These are phyloP conservation scores for Tuber calosporum DNA, from an alignment of 495 filamentous ascomycete genomes.

Conservation along the genomic window DNA sequence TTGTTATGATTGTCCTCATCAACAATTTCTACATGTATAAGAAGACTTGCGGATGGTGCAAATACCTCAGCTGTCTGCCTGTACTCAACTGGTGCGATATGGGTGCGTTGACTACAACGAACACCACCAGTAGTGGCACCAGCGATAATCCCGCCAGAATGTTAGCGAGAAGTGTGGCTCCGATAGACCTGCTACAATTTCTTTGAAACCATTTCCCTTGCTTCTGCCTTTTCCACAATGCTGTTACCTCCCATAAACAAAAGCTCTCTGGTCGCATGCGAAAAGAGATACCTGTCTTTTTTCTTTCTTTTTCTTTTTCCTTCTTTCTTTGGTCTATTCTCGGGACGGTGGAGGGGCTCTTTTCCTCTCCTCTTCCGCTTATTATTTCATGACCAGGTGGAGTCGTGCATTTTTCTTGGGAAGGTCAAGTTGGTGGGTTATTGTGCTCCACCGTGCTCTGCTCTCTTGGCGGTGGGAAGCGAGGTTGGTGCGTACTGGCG, in stretches of 20 bases:
- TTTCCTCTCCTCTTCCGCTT: neutral
- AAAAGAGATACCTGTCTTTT: neutral
- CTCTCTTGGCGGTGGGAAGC: neutral
- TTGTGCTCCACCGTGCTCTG: neutral
- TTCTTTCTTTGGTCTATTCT: neutral
- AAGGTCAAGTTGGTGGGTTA: neutral
- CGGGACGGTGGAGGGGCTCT: constrained; percentile 4
- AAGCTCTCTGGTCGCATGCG: constrained; percentile 10
- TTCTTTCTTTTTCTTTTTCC: neutral
- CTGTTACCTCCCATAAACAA: neutral
- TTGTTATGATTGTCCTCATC: constrained; percentile 76
- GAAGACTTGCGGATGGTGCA: constrained; percentile 79
- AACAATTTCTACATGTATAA: constrained; percentile 80
- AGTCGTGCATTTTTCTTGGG: neutral
- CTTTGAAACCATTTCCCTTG: neutral
- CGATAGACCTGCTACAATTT: neutral
- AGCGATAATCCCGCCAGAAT: constrained; percentile 33
- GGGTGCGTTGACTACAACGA: constrained; percentile 48
- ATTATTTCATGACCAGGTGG: neutral
- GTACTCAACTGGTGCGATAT: constrained; percentile 74
- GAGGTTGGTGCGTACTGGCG: neutral
- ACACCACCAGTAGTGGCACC: constrained; percentile 28
- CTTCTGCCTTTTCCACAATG: neutral
- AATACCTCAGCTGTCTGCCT: constrained; percentile 83
- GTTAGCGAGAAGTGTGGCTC: constrained; percentile 12